Evolutionary conservation across 257 asterid species (phyloP), one percentile per base, ranked within the genome.

Genomic region (Solanum okadae): DNA sequence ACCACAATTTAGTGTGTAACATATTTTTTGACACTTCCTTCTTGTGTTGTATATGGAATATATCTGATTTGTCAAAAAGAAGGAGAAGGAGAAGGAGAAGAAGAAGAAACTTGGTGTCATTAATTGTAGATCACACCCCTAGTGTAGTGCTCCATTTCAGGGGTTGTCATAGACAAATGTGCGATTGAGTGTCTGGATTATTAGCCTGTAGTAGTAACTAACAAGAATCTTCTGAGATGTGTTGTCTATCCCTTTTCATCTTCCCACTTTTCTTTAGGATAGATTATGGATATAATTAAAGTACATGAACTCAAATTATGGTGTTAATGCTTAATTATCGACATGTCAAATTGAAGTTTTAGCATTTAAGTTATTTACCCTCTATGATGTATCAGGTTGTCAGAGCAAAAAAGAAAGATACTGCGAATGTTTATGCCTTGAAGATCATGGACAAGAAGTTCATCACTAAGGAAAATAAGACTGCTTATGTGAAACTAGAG

Each of bases 381-480:
- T 81, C 83, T 82, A 68, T 88, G 31, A 82, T 92, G 78, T 49
- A 83, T 73, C 94, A 97, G 99, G 99, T 97, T 90, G 99, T 97
- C 65, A 92, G 98, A 91, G 99, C 99, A 35, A 96, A 87, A 91
- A 97, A 97, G 96, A 97, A 95, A 92, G 99, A 97, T 90, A 95
- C 98, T 0, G 95, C 98, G 42, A 90, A 71, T 87, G 92, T 96
- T 29, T 97, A 96, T 89, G 99, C 99, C 59, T 92, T 97, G 98
- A 97, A 97, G 92, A 95, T 97, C 90, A 97, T 97, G 99, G 98
- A 97, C 90, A 97, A 97, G 88, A 96, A 94, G 87, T 97, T 97
- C 94, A 97, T 97, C 89, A 96, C 99, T 10, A 97, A 97, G 94
- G 99, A 96, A 93, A 97, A 96, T 88, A 97, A 97, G 93, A 97